Percentiles rank a stretch among this genome's conserved stretches.
These are phyloP conservation scores for Vigna mungo DNA, from an alignment of 306 rosid species.

Conservation along the genomic window DNA sequence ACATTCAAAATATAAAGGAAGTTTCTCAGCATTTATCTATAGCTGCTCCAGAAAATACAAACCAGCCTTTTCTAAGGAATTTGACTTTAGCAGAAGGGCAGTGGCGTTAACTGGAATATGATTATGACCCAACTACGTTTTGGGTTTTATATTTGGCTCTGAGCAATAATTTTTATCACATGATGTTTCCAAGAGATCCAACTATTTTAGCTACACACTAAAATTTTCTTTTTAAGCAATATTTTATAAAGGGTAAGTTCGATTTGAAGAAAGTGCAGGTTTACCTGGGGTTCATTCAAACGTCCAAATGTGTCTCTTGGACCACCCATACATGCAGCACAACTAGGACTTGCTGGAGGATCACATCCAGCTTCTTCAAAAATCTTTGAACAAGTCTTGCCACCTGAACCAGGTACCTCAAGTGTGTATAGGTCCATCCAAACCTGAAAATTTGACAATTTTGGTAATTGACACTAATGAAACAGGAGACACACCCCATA, in stretches of 20 bases:
- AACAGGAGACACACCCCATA: background rate
- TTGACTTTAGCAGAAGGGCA: background rate
- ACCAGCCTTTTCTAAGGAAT: background rate
- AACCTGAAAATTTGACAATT: constrained; percentile 54
- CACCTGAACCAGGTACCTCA: constrained; percentile 82
- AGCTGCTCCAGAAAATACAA: constrained; percentile 1
- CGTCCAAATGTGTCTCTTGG: constrained; percentile 87
- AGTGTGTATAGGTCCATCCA: constrained; percentile 85
- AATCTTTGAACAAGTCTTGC: constrained; percentile 90
- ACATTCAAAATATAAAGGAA: background rate
- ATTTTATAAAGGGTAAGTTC: background rate
- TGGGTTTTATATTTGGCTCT: background rate
- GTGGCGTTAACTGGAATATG: background rate
- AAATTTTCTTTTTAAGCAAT: background rate
- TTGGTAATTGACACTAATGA: constrained; percentile 4
- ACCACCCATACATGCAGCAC: constrained; percentile 96
- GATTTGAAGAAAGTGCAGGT: constrained; percentile 10
- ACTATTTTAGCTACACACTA: background rate
- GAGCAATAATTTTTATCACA: background rate
- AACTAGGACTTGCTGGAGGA: constrained; percentile 88
- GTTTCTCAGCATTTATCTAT: background rate
- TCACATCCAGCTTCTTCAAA: constrained; percentile 96
- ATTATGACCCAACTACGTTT: background rate
- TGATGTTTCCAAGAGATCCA: background rate
- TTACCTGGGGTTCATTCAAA: constrained; percentile 72